Percentiles rank a stretch among this genome's conserved stretches.
These are phyloP conservation scores for Cucumis hystrix DNA, from an alignment of 306 rosid species.

Conservation along the genomic window DNA sequence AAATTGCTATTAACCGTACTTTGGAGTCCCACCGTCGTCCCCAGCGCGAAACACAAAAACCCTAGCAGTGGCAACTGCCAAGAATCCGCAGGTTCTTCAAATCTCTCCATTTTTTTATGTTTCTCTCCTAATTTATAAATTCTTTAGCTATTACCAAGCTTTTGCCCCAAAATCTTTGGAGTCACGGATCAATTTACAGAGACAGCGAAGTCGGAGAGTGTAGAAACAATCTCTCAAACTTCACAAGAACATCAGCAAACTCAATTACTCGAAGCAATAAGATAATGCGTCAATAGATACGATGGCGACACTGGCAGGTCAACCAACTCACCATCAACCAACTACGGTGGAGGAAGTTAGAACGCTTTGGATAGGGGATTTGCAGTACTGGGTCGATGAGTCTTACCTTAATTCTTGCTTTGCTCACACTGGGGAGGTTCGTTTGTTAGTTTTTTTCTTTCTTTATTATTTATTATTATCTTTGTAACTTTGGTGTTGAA, in stretches of 20 bases:
- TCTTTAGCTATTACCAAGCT: neutral
- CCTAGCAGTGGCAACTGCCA: neutral
- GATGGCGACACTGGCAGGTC: constrained; percentile 23
- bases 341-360: constrained; percentile 55
- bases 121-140: neutral
- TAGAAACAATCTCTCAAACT: neutral
- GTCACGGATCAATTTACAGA: neutral
- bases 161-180: neutral
- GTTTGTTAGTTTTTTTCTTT: neutral
- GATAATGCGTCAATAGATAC: neutral
- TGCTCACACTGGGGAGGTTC: constrained; percentile 76
- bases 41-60: neutral
- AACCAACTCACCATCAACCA: constrained; percentile 32
- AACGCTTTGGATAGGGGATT: constrained; percentile 90
- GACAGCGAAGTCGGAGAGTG: neutral
- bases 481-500: neutral
- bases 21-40: neutral
- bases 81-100: neutral
- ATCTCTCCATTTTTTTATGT: neutral
- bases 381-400: constrained; percentile 91
- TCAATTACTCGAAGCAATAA: neutral
- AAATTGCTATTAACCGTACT: neutral
- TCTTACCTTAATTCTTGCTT: constrained; percentile 56
- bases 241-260: neutral
- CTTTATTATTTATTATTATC: no score